Base-by-base conservation (phyloP, 306 rosid genomes). In the Elaeagnus macrophylla region DNA sequence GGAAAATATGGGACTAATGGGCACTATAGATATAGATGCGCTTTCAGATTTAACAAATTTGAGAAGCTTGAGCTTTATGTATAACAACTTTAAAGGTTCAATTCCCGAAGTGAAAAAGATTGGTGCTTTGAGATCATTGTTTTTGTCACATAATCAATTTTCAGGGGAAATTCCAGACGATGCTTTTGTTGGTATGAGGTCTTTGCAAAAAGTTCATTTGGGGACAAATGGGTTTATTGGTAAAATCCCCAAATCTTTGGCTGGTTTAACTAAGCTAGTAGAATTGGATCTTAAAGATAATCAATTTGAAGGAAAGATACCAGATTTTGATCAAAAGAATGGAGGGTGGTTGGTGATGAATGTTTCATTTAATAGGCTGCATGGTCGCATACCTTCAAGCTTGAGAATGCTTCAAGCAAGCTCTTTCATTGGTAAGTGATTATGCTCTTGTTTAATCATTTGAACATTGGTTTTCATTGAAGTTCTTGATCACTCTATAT, bases 241-340 rank as follows among this genome's bases (percentile, higher is more conserved):
- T 40, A 66, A 49, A 18, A 64, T 87, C 68, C 99, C 96, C 9
- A 48, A 13, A 0, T 91, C 95, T 35, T 66, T 87, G 52, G 83
- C 43, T 65, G 67, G 64, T 2, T 80, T 80, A 83, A 71, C 74
- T 15, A 64, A 35, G 32, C 79, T 87, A 49, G 6, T 55, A 64
- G 93, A 82, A 59, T 72, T 84, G 80, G 80, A 78, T 35, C 69
- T 91, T 10, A 75, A 42, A 14, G 78, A 65, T 9, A 91, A 91
- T 61, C 48, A 40, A 8, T 87, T 87, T 64, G 64, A 37, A 9
- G 99, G 96, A 0, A 61, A 56, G 9, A 75, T 91, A 41, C 93
- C 95, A 6, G 72, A 69, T 16, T 87, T 91, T 75, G 53, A 5
- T 13, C 5, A 13, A 5, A 58, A 52, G 8, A 54, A 54, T 5